Percentiles rank a stretch among this genome's conserved stretches.
These are phyloP conservation scores for Alopecurus myosuroides DNA, from an alignment of 176 grass and related monocot genomes.

Conservation along the genomic window DNA sequence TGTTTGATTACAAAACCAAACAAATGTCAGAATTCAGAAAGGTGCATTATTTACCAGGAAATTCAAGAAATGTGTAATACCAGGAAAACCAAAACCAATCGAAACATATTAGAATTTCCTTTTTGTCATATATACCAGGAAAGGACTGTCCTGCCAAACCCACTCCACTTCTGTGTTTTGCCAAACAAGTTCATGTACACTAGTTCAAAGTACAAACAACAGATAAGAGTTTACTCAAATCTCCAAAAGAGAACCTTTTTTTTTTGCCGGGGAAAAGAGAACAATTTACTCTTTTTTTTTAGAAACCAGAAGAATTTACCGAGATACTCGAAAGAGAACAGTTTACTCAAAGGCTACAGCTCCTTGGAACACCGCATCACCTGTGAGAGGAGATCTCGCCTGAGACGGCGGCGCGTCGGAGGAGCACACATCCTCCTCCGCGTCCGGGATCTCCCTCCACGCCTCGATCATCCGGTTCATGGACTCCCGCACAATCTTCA, in stretches of 20 bases:
- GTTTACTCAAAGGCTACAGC: neutral
- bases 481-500: constrained; percentile 86
- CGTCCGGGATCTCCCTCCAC: constrained; percentile 84
- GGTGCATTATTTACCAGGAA: neutral
- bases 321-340: no score
- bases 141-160: neutral
- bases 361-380: constrained; percentile 24
- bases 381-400: constrained; percentile 51
- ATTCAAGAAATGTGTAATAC: neutral
- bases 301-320: no score
- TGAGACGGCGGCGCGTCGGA: constrained; percentile 21
- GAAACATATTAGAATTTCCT: neutral
- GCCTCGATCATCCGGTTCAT: constrained; percentile 93
- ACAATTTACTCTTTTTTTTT: no score
- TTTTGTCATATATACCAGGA: constrained; percentile 5
- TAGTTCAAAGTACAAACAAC: constrained; percentile 8
- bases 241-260: no score
- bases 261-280: no score
- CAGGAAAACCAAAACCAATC: no score
- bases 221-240: constrained; percentile 8
- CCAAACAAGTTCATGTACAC: neutral
- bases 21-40: constrained; percentile 34
- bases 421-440: constrained; percentile 45
- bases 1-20: constrained; percentile 39
- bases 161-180: neutral